Evolutionary conservation across 768 basidiomycete species (phyloP), one percentile per base, ranked within the genome.

Genomic region (Agaricus sinodeliciosus): DNA sequence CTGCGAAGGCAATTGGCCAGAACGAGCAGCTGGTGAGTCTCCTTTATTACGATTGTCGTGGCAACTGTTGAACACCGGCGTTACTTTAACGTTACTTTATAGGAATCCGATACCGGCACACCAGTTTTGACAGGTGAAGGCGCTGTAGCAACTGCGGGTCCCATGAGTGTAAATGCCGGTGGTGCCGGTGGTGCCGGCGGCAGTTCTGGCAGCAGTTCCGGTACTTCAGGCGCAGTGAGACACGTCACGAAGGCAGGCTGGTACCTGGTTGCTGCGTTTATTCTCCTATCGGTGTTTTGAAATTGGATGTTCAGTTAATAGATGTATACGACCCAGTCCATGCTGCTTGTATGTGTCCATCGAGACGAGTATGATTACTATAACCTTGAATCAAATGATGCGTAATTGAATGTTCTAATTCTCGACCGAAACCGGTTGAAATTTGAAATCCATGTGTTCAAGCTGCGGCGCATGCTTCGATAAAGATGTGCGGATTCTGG

Each of bases 111-210:
- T 25, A 18, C 43, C 27, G 65, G 60, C 16, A 43, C 51, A 18
- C 65, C 63, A 13, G 36, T 62, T 13, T 47, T 60, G 9, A 54
- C 64, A 31, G 41, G 48, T 16, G 34, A 35, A 28, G 34, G 25
- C 11, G 51, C 56, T 26, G 16, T 49, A 3, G 54, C 61, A 25
- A 49, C 60, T 4, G 40, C 43, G 18, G 34, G 51, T 31, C 31
- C 31, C 6, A 31, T 31, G 31, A 31, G 8, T 31, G 31, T 5
- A 8, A 31, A 1, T 31, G 31, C 31, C 11, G 31, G 31, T 31
- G 31, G 31, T 11, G 11, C 2, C 31, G 8, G n/a, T 47, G 13
- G 12, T 25, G 12, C 3, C 25, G n/a, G 25, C 37, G 11, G 3
- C 11, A 11, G 28, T 39, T 42, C 3, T 34, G 15, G 45, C 31